Evolutionary conservation across 441 rosid species (phyloP).

Genomic region (Sinapis alba): DNA sequence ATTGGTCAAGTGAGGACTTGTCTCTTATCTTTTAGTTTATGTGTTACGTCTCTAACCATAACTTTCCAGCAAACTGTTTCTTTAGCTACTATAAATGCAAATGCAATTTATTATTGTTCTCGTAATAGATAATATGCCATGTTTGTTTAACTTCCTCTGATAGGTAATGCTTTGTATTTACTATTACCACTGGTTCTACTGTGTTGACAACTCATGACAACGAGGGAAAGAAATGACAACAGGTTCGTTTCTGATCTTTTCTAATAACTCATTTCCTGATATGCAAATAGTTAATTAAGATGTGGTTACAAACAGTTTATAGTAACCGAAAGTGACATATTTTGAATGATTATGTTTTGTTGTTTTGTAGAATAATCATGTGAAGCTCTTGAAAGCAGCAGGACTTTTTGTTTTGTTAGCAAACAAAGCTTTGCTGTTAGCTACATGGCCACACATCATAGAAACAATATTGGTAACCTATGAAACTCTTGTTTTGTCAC

Average conservation of each 20-base stretch:
- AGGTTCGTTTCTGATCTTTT: conserved; percentile 28
- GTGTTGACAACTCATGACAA: conserved; percentile 30
- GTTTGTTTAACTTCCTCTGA: conserved; percentile 30
- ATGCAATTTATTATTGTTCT: conserved; percentile 12
- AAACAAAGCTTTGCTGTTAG: conserved; percentile 38
- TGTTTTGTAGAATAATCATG: conserved; percentile 33
- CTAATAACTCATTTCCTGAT: conserved; percentile 32
- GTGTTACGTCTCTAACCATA: conserved; percentile 5
- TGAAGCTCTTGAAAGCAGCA: conserved; percentile 35
- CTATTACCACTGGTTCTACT: conserved; percentile 13
- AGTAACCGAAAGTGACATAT: conserved; percentile 30
- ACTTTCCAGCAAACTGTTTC: conserved; percentile 5
- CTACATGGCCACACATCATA: conserved; percentile 37
- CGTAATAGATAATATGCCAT: conserved; percentile 8
- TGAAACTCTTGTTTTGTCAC: conserved; percentile 38
- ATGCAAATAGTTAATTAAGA: conserved; percentile 25
- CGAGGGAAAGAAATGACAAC: conserved; percentile 31
- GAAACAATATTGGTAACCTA: conserved; percentile 39
- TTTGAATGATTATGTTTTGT: conserved; percentile 33
- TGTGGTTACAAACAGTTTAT: conserved; percentile 30
- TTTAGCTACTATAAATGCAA: conserved; percentile 8
- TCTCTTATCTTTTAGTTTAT: conserved; percentile 16
- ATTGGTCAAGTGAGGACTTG: conserved; percentile 15
- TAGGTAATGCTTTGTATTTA: conserved; percentile 6
- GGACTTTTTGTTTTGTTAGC: conserved; percentile 15